Evolutionary conservation across 164 flowering plant genomes (phyloP).

Genomic region (Sextonia rubra): DNA sequence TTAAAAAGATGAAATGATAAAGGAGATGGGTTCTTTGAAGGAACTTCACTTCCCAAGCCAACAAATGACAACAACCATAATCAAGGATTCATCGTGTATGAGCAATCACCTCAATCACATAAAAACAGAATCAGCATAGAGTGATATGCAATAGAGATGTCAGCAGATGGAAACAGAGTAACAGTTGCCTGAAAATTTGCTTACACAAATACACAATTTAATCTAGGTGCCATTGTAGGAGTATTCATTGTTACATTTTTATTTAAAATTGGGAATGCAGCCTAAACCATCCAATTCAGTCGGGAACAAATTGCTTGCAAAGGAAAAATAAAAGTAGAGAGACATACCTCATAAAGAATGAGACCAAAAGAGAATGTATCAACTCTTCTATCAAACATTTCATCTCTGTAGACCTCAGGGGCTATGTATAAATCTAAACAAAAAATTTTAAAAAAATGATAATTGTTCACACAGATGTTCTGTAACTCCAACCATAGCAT

Average conservation of each 20-base stretch:
- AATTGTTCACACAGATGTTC: not conserved
- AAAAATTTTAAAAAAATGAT: not conserved
- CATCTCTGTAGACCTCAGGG: slow-evolving; percentile 73
- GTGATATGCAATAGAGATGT: too few relatives aligned
- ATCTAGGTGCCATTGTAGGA: not conserved
- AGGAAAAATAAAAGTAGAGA: not conserved
- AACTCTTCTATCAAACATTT: slow-evolving; percentile 77
- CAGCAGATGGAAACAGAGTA: too few relatives aligned
- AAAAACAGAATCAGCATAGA: too few relatives aligned
- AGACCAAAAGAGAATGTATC: slow-evolving; percentile 87
- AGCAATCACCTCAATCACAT: too few relatives aligned
- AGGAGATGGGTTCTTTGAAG: too few relatives aligned
- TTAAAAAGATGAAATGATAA: too few relatives aligned
- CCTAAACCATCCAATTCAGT: not conserved
- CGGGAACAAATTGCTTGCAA: not conserved
- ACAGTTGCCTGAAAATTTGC: too few relatives aligned
- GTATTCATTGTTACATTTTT: too few relatives aligned
- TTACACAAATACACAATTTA: not conserved
- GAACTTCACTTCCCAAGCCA: too few relatives aligned
- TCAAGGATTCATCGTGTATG: too few relatives aligned
- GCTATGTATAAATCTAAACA: slow-evolving; percentile 62
- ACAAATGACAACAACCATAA: too few relatives aligned
- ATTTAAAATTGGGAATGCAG: not conserved
- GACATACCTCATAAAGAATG: slow-evolving; percentile 74
- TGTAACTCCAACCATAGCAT: not conserved